phyloP scores from a whole-genome alignment of 2,329 filamentous ascomycete species.

The Orbilia ellipsospora region DNA sequence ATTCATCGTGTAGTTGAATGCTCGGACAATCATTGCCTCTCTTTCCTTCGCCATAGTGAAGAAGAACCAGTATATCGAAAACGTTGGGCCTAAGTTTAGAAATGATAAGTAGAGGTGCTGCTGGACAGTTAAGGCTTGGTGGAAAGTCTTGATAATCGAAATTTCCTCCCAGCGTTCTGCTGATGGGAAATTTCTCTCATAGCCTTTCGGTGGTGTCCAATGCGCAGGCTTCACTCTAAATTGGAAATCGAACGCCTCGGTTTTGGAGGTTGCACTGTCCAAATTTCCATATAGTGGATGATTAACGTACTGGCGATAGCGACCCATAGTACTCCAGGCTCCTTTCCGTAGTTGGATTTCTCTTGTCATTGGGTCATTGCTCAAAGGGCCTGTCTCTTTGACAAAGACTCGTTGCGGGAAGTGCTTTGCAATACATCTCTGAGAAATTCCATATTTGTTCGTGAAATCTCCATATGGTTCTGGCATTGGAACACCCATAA shows the following conservation, averaged over 20 bases:
- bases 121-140: constrained; percentile 43
- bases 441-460: constrained; percentile 6
- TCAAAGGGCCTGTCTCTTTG: constrained; percentile 27
- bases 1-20: constrained; percentile 33
- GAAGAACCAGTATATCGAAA: constrained; percentile 35
- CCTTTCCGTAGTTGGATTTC: constrained; percentile 40
- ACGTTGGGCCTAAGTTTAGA: constrained; percentile 32
- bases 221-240: constrained; percentile 34
- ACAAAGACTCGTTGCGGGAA: not conserved
- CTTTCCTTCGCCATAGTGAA: constrained; percentile 44
- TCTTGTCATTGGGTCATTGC: constrained; percentile 30
- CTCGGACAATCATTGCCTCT: constrained; percentile 35
- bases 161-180: constrained; percentile 48
- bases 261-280: not conserved
- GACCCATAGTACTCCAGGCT: constrained; percentile 6
- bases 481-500: constrained; percentile 46
- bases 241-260: constrained; percentile 36
- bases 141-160: constrained; percentile 44
- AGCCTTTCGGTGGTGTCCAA: constrained; percentile 31
- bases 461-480: constrained; percentile 28
- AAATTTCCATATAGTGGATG: not conserved
- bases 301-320: constrained; percentile 2
- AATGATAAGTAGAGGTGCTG: constrained; percentile 48
- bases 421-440: not conserved
- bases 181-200: constrained; percentile 46